Conservation (phyloP, 2,329 filamentous ascomycete species). For the Cercospora beticola region DNA sequence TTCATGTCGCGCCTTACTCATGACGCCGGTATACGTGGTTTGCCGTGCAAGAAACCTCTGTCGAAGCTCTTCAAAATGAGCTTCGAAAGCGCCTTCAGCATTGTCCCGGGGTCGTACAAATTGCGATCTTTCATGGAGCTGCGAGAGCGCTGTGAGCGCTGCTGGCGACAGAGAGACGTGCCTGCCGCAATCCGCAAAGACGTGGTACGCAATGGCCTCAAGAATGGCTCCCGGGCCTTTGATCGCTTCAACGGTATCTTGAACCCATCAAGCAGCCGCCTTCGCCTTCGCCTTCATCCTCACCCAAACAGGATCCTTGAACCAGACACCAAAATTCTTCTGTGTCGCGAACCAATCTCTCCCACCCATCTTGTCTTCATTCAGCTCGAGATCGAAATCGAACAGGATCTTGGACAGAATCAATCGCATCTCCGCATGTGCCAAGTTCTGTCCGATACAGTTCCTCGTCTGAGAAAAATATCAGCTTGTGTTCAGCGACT, state of each 20-base stretch:
- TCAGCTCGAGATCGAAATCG: not conserved
- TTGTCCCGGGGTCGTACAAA: too few relatives aligned
- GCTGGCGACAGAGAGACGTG: too few relatives aligned
- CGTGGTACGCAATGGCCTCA: too few relatives aligned
- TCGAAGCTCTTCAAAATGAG: too few relatives aligned
- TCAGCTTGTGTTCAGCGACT: not conserved
- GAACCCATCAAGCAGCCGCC: not conserved
- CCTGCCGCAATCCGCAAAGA: too few relatives aligned
- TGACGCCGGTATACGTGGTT: too few relatives aligned
- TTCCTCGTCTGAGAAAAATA: not conserved
- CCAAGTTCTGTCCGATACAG: slow-evolving; percentile 18
- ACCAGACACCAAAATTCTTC: not conserved
- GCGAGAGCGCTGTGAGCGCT: too few relatives aligned
- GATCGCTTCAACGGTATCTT: too few relatives aligned
- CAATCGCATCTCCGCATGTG: slow-evolving; percentile 16
- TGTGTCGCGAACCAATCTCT: not conserved
- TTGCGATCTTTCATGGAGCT: not conserved
- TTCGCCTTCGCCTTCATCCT: not conserved
- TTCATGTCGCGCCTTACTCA: not conserved
- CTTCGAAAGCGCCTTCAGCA: too few relatives aligned
- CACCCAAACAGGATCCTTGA: not conserved
- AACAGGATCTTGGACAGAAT: not conserved
- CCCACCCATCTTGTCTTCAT: not conserved
- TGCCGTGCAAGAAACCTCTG: too few relatives aligned
- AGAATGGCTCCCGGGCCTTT: too few relatives aligned